Base-by-base conservation (phyloP, 768 basidiomycete species). In the Mycena belliarum region DNA sequence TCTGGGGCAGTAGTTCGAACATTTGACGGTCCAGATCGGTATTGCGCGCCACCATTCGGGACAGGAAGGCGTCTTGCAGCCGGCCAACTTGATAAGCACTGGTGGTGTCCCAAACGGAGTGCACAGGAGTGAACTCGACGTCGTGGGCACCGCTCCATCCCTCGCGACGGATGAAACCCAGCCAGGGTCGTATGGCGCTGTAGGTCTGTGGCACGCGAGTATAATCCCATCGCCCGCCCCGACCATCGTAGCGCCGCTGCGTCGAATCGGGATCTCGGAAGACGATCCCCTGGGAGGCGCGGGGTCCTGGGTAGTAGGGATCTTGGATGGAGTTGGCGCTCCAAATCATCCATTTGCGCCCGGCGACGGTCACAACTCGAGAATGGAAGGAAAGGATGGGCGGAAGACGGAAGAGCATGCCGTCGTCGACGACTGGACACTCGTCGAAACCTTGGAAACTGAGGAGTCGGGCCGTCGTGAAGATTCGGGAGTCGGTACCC, bases 171-270 rank as follows among this genome's bases (percentile, higher is more conserved):
- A 51, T 40, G 25, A 41, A 51, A 4, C 37, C 24, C 4, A 51
- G 37, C 49, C 49, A 41, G 3, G 38, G 49, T 3, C 49, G 23
- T 3, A 7, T 4, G 4, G 12, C 14, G 9, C 23, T 23, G 37
- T 40, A 51, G 15, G 14, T n/a, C 24, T 51, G 49, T 5, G 49
- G 37, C 4, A 41, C 49, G n/a, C 29, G 15, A n/a, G 60, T 57
- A 12, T 44, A 60, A 25, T 67, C 62, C 20, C 59, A 63, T 2
- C 41, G 49, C 16, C 64, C 64, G 0, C 53, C 26, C n/a, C 60
- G 63, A 0, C 66, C 61, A 15, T 65, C 59, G 41, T 35, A 55
- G 1, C 59, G 26, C 9, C 45, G 26, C 32, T 60, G 40, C 53
- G 24, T 5, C 11, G 14, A 18, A 6, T 37, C 37, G 5, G 18